Evolutionary conservation across 2,329 filamentous ascomycete species (phyloP).

Genomic region (Aspergillus versicolor): DNA sequence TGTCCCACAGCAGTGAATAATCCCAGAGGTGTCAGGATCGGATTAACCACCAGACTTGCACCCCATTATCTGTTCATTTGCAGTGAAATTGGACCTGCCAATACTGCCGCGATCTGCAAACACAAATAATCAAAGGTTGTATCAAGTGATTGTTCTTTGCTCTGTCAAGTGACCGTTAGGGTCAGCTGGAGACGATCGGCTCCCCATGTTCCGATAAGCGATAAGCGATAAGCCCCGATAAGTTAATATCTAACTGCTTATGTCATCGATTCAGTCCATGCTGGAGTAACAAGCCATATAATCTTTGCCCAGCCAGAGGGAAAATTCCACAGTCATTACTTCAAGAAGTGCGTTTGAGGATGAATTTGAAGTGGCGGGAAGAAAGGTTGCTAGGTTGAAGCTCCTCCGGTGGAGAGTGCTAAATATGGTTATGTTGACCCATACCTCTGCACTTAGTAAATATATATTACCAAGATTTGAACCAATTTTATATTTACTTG

Average conservation of each 20-base stretch:
- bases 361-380: too few relatives aligned
- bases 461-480: too few relatives aligned
- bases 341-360: too few relatives aligned
- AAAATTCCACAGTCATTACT: too few relatives aligned
- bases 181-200: not conserved
- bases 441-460: too few relatives aligned
- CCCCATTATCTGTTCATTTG: not conserved
- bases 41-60: not conserved
- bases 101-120: not conserved
- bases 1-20: not conserved
- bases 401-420: too few relatives aligned
- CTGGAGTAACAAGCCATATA: too few relatives aligned
- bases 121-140: not conserved
- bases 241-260: slow-evolving; percentile 1
- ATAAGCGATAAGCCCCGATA: not conserved
- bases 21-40: not conserved
- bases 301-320: too few relatives aligned
- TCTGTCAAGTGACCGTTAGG: not conserved
- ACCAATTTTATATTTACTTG: too few relatives aligned
- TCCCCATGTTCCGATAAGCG: not conserved
- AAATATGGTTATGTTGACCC: too few relatives aligned
- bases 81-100: not conserved
- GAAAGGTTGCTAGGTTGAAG: too few relatives aligned
- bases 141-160: slow-evolving; percentile 1
- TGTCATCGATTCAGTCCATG: not conserved